Base-by-base conservation (phyloP, 257 asterid genomes). In the Salvia rosmarinus region DNA sequence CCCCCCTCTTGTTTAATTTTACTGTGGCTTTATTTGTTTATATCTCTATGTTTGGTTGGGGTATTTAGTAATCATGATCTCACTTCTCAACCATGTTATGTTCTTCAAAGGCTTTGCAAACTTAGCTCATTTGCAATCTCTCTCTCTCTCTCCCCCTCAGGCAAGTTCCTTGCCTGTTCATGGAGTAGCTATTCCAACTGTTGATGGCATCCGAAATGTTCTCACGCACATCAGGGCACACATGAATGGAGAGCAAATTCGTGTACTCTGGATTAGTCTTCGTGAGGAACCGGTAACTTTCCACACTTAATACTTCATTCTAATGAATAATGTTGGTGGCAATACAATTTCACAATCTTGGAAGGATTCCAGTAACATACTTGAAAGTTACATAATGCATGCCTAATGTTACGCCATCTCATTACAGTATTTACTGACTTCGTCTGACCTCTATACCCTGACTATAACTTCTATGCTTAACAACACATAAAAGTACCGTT, bases 151-250 rank as follows among this genome's bases (percentile, higher is more conserved):
- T 42, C 25, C 63, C 75, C 62, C 50, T 35, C 61, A 92, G 98
- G 97, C 97, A 19, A 83, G 70, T 74, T 86, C 89, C 11, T 78
- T 87, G 75, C 96, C 90, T 74, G 98, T 94, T 70, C 97, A 91
- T 61, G 97, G 98, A 51, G 98, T 91, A 83, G 98, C 98, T 75
- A 94, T 94, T 74, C 97, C 98, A 13, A 91, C 97, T 19, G 84
- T 77, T 80, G 96, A 89, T 72, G 98, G 98, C 75, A 94, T 94
- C 77, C 88, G 82, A 34, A 91, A 94, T 83, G 97, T 94, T 81
- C 98, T 94, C 58, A 79, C 85, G 73, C 87, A 87, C 84, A 94
- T 94, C 78, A 90, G 96, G 65, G 85, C 94, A 75, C 83, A 89
- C 80, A 68, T 77, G 57, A 81, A 76, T 23, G 89, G 90, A 77